Conservation (phyloP, 352 stramenopile genomes). For the Phytophthora rubi region DNA sequence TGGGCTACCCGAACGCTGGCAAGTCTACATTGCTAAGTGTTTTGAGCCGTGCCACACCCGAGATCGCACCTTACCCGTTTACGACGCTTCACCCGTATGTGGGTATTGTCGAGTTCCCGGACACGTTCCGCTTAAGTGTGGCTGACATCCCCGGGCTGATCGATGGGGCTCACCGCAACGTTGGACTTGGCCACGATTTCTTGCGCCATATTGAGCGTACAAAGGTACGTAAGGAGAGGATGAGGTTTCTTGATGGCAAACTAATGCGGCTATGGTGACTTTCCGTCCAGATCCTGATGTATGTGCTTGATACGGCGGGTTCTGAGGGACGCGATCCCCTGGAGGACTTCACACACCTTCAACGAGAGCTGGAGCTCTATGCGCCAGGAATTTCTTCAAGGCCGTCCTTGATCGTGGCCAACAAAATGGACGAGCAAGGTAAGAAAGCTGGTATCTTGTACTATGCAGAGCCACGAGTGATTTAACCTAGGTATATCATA, state of each 20-base stretch:
- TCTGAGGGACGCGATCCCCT: constrained; percentile 83
- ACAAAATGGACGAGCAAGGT: constrained; percentile 91
- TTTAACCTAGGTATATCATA: background rate
- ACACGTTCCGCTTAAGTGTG: constrained; percentile 93
- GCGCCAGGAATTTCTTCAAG: constrained; percentile 85
- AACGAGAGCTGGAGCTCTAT: constrained; percentile 88
- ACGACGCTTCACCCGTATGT: constrained; percentile 97
- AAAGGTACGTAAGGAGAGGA: constrained; percentile 67
- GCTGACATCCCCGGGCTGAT: constrained; percentile 91
- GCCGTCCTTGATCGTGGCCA: constrained; percentile 86
- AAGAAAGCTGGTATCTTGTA: background rate
- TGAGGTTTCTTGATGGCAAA: background rate
- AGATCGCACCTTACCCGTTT: constrained; percentile 98
- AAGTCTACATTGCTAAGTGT: constrained; percentile 96
- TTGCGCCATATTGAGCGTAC: constrained; percentile 98
- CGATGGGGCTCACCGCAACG: constrained; percentile 93
- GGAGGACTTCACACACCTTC: constrained; percentile 78
- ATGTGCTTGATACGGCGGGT: constrained; percentile 84
- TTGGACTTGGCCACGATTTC: constrained; percentile 98
- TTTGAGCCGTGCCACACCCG: constrained; percentile 92
- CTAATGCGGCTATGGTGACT: background rate
- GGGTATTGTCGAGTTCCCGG: constrained; percentile 94
- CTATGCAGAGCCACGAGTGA: background rate
- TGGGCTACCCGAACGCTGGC: constrained; percentile 99
- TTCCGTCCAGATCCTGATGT: constrained; percentile 74